Base-by-base conservation (phyloP, 1,139 yeast genomes). In the Yamadazyma diospyri region DNA sequence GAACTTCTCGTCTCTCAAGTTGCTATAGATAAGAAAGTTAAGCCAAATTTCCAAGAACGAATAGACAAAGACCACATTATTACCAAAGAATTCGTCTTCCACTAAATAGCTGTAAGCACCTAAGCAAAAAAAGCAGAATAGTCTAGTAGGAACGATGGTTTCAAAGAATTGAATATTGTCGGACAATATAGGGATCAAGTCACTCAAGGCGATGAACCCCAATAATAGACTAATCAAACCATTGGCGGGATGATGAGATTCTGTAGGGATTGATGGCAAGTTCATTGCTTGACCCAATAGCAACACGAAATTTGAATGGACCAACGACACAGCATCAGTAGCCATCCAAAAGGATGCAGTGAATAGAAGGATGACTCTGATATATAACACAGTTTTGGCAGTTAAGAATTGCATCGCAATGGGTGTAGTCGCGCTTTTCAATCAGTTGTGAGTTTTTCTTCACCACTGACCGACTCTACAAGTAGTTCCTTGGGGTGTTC, bases 41-140 rank as follows among this genome's bases (percentile, higher is more conserved):
- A 78, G 61, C 89, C 89, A 82, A 20, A 81, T 68, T 51, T 83
- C 94, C 42, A 76, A 52, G 46, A 81, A 80, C n/a, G 77, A 55
- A 50, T 73, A 81, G 2, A 74, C 64, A 42, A 81, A 78, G 3
- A 80, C 72, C 29, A 78, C 63, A 49, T 78, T 79, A 55, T 81
- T 81, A 47, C 81, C 77, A 15, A 81, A 35, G 23, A 61, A 57
- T 11, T 69, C 54, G 34, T 67, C 64, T 14, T 61, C 61, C 16
- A 60, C 60, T 25, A 67, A 39, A 52, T 69, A 72, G 24, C 69
- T 43, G 45, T 61, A 69, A 9, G 60, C 59, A 8, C 76, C 76
- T 29, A 81, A 44, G 1, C 51, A 51, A 49, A 88, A 85, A 50
- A 69, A 78, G 4, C 69, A 44, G 8, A 72, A 44, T 35, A 87